Evolutionary conservation across 2,329 filamentous ascomycete species (phyloP).

Genomic region (Coccinonectria pachysandricola): DNA sequence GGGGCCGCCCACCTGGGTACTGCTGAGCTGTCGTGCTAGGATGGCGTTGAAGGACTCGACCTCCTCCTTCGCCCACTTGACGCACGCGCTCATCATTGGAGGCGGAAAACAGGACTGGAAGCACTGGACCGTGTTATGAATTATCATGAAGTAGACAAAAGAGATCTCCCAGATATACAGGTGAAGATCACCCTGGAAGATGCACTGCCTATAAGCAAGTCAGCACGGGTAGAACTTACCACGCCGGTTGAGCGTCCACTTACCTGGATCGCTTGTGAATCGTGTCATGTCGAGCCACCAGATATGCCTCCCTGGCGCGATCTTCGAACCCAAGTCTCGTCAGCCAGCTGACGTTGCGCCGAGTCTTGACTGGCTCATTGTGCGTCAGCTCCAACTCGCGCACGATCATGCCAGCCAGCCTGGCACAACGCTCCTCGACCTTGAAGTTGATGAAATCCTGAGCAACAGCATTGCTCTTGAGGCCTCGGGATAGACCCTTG

Average conservation of each 20-base stretch:
- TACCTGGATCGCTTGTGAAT: constrained; percentile 77
- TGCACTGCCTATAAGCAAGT: constrained; percentile 57
- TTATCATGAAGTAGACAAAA: constrained; percentile 89
- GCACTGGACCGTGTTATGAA: constrained; percentile 83
- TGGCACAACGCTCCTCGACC: constrained; percentile 72
- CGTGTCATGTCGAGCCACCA: constrained; percentile 65
- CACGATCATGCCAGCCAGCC: constrained; percentile 65
- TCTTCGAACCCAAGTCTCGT: constrained; percentile 84
- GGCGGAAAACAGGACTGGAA: constrained; percentile 83
- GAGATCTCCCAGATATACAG: constrained; percentile 92
- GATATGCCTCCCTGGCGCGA: constrained; percentile 74
- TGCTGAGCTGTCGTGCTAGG: constrained; percentile 74
- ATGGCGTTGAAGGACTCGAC: constrained; percentile 84
- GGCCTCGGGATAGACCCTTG: constrained; percentile 63
- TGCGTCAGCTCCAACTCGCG: constrained; percentile 70
- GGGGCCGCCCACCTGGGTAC: constrained; percentile 63
- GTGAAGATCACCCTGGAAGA: constrained; percentile 88
- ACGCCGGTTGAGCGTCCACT: too few relatives aligned
- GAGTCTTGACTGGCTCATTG: constrained; percentile 65
- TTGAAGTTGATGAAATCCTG: constrained; percentile 91
- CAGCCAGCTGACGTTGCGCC: constrained; percentile 74
- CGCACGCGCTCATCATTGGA: constrained; percentile 82
- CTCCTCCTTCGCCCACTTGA: constrained; percentile 97
- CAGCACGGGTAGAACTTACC: too few relatives aligned
- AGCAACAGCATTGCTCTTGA: constrained; percentile 78